These are phyloP conservation scores for Tylopilus sp. DNA, from an alignment of 768 basidiomycete species.

Conservation along the genomic window DNA sequence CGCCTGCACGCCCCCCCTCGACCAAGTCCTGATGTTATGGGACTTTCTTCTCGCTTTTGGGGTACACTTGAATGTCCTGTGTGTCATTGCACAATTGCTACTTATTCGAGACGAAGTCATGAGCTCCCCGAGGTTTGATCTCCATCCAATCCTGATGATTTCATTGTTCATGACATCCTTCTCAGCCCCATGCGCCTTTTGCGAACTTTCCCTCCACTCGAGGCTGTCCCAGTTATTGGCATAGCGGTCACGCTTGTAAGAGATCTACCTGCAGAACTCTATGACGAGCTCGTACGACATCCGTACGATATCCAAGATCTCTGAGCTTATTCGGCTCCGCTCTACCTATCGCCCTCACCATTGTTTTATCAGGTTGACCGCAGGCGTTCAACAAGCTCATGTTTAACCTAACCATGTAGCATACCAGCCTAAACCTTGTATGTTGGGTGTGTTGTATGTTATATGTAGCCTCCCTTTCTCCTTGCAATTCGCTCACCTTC, in stretches of 20 bases:
- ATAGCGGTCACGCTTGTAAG: conserved; percentile 93
- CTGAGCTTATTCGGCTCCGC: conserved; percentile 9
- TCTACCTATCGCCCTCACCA: neutral
- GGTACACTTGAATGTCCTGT: conserved; percentile 93
- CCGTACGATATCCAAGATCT: conserved; percentile 56
- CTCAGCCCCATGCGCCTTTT: conserved; percentile 90
- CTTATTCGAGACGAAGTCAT: conserved; percentile 91
- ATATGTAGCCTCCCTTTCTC: conserved; percentile 11
- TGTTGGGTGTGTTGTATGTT: conserved; percentile 9
- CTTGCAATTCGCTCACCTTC: neutral
- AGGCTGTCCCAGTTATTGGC: conserved; percentile 83
- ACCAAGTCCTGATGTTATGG: conserved; percentile 94
- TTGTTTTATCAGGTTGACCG: conserved; percentile 9
- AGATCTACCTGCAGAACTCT: conserved; percentile 82
- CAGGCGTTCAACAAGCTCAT: conserved; percentile 6
- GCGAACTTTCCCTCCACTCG: conserved; percentile 89
- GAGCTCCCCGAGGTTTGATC: conserved; percentile 71
- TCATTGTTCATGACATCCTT: neutral
- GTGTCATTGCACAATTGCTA: conserved; percentile 92
- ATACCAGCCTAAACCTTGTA: conserved; percentile 10
- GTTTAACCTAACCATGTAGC: conserved; percentile 23
- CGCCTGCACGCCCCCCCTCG: conserved; percentile 94
- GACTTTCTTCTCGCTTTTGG: conserved; percentile 97
- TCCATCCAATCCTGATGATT: neutral
- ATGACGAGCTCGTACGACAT: conserved; percentile 86